Evolutionary conservation across 2,329 filamentous ascomycete genomes (phyloP), one percentile per base, ranked within the genome.

Genomic region (Microascus cirrosus): DNA sequence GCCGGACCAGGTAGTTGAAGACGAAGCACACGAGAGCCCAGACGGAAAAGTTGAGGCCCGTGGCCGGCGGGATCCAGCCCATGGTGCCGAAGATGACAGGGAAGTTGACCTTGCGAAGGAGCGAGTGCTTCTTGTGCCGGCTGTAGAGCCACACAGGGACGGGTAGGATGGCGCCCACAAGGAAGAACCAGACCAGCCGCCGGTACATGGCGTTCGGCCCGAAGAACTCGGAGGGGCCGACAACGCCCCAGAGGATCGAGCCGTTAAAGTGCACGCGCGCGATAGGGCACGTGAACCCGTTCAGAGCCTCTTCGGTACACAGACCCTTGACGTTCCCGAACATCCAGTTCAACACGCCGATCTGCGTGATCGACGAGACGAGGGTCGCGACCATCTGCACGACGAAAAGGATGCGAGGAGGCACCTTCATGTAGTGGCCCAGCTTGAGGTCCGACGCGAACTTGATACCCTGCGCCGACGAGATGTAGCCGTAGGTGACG

Each of bases 241-340:
- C 88, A 7, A 95, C 88, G 53, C 90, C 90, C 90, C 90, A 95
- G 3, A 95, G 81, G 58, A 95, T 92, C 58, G 85, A 90, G 56
- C 90, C 90, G 70, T 94, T 94, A 77, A 95, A 95, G 70, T 95
- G 90, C 1, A 95, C 90, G 15, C 89, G 82, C 1, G 90, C 90
- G 58, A 94, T 87, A 18, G 90, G 90, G 63, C 90, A 95, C 18
- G 87, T 92, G 73, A 95, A 95, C 12, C 89, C 89, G 65, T 91
- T 92, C 68, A 92, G 81, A n/a, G 90, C 90, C 54, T 86, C 72
- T 0, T 87, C 75, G 0, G 89, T 93, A 73, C 90, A 95, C 56
- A 95, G 84, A 1, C 84, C 83, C 0, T 82, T 82, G 50, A 95
- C 86, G 66, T 90, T 84, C 61, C 72, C 73, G 63, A 95, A 90